Percentiles rank a stretch among this genome's conserved stretches.
phyloP scores from a whole-genome alignment of 148 eudicot genomes.

The Rhododendron griersonianum region DNA sequence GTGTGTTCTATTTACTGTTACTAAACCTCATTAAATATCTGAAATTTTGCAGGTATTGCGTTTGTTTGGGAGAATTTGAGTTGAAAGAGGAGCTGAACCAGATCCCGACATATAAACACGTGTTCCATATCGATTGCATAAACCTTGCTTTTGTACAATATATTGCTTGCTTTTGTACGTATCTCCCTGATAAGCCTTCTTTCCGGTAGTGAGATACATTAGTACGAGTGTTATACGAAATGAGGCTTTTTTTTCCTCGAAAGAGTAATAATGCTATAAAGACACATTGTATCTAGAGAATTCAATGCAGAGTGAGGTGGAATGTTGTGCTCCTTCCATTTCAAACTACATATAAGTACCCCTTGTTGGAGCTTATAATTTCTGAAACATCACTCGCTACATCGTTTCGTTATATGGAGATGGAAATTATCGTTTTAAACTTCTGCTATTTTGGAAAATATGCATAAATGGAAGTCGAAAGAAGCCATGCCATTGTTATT shows the following conservation, averaged over 20 bases:
- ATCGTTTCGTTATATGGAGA: background rate
- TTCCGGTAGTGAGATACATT: too few relatives aligned
- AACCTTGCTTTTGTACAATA: too few relatives aligned
- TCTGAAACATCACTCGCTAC: background rate
- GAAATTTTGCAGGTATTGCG: conserved; percentile 60
- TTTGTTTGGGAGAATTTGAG: conserved; percentile 90
- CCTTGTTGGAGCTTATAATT: background rate
- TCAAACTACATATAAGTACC: background rate
- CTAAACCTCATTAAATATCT: background rate
- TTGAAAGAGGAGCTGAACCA: conserved; percentile 53
- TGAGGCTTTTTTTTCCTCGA: too few relatives aligned
- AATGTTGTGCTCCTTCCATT: background rate
- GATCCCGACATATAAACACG: too few relatives aligned
- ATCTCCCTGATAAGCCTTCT: too few relatives aligned
- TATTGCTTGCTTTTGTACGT: too few relatives aligned
- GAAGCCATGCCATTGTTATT: background rate
- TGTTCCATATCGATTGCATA: too few relatives aligned
- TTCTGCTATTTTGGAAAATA: background rate
- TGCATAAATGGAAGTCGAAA: background rate
- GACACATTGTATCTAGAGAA: background rate
- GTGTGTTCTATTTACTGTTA: background rate
- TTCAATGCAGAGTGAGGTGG: background rate
- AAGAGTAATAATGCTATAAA: background rate
- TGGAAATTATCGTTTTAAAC: background rate
- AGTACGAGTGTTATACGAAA: too few relatives aligned